Percentiles rank a stretch among this genome's conserved stretches.
These are phyloP conservation scores for Tolypocladium guangdongense DNA, from an alignment of 2,329 filamentous ascomycete genomes.

Conservation along the genomic window DNA sequence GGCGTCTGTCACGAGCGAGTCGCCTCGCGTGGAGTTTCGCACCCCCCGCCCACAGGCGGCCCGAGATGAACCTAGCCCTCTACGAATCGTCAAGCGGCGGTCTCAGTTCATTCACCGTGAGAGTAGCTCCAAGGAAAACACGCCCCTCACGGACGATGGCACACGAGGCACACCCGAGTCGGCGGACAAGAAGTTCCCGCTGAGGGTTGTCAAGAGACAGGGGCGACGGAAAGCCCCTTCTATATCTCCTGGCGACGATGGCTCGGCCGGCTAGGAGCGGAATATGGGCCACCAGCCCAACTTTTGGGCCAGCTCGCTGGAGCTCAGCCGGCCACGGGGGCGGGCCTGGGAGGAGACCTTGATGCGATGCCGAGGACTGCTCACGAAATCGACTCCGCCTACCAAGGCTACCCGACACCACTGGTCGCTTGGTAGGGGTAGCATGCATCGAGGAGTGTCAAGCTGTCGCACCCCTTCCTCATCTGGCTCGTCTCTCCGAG, in stretches of 20 bases:
- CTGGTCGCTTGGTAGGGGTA: neutral
- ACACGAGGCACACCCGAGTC: slow-evolving; percentile 1
- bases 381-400: slow-evolving; percentile 1
- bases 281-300: neutral
- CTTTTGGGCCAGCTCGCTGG: slow-evolving; percentile 5
- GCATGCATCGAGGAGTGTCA: neutral
- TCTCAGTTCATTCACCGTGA: neutral
- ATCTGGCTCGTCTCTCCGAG: neutral
- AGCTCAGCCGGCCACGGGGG: slow-evolving; percentile 1
- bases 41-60: slow-evolving; percentile 10
- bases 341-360: slow-evolving; percentile 7
- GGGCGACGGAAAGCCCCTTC: neutral
- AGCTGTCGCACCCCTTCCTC: neutral
- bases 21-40: slow-evolving; percentile 20
- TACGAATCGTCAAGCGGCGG: slow-evolving; percentile 37
- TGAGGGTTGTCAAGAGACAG: slow-evolving; percentile 7
- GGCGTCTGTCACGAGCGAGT: slow-evolving; percentile 18
- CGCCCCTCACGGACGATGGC: neutral
- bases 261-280: neutral
- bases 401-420: neutral
- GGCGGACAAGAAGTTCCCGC: neutral
- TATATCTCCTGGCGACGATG: neutral
- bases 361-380: slow-evolving; percentile 6
- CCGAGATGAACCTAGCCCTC: slow-evolving; percentile 28
- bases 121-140: neutral